Percentiles rank a stretch among this genome's conserved stretches.
Evolutionary conservation across 148 eudicot species (phyloP).

Genomic region (Vaccinium vitisidaea): DNA sequence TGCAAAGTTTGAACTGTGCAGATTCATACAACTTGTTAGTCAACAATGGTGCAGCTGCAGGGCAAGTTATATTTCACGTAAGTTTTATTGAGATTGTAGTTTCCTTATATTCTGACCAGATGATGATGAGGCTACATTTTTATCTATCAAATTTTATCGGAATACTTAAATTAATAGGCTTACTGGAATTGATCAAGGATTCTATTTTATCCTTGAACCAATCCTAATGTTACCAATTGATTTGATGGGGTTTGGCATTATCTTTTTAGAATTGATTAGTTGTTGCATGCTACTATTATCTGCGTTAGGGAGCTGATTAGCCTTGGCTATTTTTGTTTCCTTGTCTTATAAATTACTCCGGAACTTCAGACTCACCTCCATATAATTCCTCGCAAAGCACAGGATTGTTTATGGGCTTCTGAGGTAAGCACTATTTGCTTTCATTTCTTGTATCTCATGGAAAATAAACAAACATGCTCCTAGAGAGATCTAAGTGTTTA

Average conservation of each 20-base stretch:
- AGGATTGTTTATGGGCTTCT: constrained; percentile 83
- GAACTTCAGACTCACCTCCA: constrained; percentile 79
- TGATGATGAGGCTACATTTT: neutral
- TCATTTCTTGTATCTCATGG: neutral
- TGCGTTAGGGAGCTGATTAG: constrained; percentile 3
- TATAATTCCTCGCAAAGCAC: constrained; percentile 80
- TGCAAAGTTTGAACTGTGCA: constrained; percentile 30
- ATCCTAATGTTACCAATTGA: neutral
- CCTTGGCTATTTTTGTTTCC: constrained; percentile 4
- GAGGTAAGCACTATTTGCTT: constrained; percentile 56
- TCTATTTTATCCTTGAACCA: neutral
- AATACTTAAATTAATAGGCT: neutral
- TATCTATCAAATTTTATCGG: neutral
- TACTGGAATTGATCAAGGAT: neutral
- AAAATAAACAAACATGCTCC: neutral
- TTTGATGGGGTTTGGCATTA: neutral
- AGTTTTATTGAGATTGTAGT: constrained; percentile 18
- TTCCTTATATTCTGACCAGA: too few species aligned
- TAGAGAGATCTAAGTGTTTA: neutral
- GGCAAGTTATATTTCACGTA: constrained; percentile 96
- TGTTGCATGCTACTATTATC: neutral
- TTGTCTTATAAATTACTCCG: neutral
- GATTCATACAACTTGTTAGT: constrained; percentile 97
- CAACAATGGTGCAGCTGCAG: constrained; percentile 92
- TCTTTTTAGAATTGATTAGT: neutral